Base-by-base conservation (phyloP, 1,284 basidiomycete genomes). In the Chalciporus piperatoides region DNA sequence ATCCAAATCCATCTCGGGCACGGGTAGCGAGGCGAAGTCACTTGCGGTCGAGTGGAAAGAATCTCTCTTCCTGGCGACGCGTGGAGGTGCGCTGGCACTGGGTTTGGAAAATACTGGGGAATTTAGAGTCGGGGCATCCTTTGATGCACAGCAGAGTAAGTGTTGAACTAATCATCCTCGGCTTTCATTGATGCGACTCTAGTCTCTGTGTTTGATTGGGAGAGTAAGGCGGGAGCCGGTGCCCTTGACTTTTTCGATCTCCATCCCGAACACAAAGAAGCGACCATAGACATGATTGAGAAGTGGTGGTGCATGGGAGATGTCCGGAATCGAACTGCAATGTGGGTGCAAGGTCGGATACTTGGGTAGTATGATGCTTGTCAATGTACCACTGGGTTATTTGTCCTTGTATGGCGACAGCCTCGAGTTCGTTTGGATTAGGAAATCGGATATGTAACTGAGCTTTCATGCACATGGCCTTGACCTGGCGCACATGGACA, bases 241-340 rank as follows among this genome's bases (percentile, higher is more conserved):
- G 68, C 75, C 4, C 71, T 91, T 5, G 87, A 90, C 59, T 81
- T 89, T 57, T 83, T 92, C 56, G 58, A 59, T 53, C 80, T 91
- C 56, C 55, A 54, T 15, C 30, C 47, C 19, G 46, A 57, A 21
- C 39, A 40, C 25, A 46, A 43, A 24, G 64, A 48, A 3, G 62
- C 79, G 36, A 73, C 74, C 27, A 61, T 73, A 45, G 84, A 86
- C 46, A 72, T 80, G 64, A 60, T 92, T 23, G 91, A 92, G 66
- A 90, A 87, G 61, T 93, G 91, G 91, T 93, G 90, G 89, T 90
- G 86, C 58, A 64, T 86, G 38, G 90, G 91, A 2, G 84, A 88
- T 58, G 64, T 61, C 11, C 72, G 76, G 42, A 92, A 92, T 65
- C 74, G 89, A 10, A 60, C 56, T 3, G 73, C 68, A 1, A 74